Conservation (phyloP, 2,329 filamentous ascomycete genomes). For the Penicillium sp. region DNA sequence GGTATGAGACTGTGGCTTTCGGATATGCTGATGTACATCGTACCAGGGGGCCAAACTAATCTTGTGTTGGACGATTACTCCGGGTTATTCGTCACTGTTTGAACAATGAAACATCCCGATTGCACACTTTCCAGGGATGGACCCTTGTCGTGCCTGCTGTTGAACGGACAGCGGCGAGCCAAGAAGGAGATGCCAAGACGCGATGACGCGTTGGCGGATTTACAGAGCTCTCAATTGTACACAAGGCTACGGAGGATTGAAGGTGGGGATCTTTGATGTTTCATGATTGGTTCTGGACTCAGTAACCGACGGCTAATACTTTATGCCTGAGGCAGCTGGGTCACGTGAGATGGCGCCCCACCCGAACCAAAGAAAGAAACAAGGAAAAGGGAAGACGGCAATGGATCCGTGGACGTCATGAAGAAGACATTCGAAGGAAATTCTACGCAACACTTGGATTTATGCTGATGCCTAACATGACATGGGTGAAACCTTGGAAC, state of each 20-base stretch:
- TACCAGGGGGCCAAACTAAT: background rate
- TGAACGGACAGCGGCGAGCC: background rate
- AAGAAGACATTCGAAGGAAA: background rate
- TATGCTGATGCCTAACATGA: background rate
- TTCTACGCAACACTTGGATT: too few species aligned
- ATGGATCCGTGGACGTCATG: background rate
- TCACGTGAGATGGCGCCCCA: slow-evolving; percentile 1
- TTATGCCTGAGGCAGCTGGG: background rate
- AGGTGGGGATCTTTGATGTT: background rate
- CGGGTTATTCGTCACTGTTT: background rate
- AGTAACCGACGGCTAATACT: background rate
- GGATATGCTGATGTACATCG: background rate
- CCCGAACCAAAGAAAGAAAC: slow-evolving; percentile 1
- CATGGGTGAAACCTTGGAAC: too few species aligned
- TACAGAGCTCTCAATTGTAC: background rate
- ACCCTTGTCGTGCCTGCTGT: background rate
- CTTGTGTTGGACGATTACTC: background rate
- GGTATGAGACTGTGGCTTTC: background rate
- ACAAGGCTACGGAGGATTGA: background rate
- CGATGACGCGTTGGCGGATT: slow-evolving; percentile 1
- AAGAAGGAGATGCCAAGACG: too few species aligned
- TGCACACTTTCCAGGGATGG: background rate
- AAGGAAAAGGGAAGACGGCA: background rate
- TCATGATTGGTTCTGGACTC: background rate
- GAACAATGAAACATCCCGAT: background rate